Conservation (phyloP, 345 rosid genomes). For the Citrus hindsii region DNA sequence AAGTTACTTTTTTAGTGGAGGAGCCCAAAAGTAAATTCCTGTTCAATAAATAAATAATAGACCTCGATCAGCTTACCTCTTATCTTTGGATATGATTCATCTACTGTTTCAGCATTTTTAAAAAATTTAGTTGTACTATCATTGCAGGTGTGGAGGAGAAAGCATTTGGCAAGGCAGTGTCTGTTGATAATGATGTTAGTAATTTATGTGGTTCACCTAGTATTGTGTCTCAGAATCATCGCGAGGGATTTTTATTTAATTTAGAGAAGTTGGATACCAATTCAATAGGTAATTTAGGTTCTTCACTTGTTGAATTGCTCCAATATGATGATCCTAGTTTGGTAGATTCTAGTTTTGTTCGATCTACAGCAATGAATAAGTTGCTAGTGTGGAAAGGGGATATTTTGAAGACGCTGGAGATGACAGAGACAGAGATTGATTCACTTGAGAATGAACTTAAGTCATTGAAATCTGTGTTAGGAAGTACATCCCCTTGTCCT, state of each 20-base stretch:
- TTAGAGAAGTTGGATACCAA: constrained; percentile 64
- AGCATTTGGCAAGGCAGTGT: constrained; percentile 41
- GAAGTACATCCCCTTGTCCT: constrained; percentile 26
- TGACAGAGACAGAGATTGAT: constrained; percentile 86
- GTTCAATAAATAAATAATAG: neutral
- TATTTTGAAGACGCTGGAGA: constrained; percentile 63
- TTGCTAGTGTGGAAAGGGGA: constrained; percentile 64
- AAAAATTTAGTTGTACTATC: constrained; percentile 4
- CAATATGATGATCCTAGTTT: constrained; percentile 54
- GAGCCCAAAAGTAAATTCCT: no score
- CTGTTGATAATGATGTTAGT: constrained; percentile 44
- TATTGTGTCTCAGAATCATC: constrained; percentile 50
- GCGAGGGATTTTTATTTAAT: constrained; percentile 49
- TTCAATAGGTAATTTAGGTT: constrained; percentile 51
- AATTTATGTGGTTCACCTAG: constrained; percentile 64
- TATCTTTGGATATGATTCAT: neutral
- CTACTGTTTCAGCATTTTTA: constrained; percentile 1
- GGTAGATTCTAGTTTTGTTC: constrained; percentile 56
- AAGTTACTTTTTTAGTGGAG: neutral
- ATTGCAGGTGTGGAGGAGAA: constrained; percentile 74
- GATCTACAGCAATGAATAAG: constrained; percentile 52
- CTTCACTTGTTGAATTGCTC: constrained; percentile 61
- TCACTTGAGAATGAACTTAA: constrained; percentile 72
- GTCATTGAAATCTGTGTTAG: constrained; percentile 41
- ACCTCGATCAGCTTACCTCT: neutral